Evolutionary conservation across 352 stramenopile genomes (phyloP), one percentile per base, ranked within the genome.

Genomic region (Globisporangium cederbergense): DNA sequence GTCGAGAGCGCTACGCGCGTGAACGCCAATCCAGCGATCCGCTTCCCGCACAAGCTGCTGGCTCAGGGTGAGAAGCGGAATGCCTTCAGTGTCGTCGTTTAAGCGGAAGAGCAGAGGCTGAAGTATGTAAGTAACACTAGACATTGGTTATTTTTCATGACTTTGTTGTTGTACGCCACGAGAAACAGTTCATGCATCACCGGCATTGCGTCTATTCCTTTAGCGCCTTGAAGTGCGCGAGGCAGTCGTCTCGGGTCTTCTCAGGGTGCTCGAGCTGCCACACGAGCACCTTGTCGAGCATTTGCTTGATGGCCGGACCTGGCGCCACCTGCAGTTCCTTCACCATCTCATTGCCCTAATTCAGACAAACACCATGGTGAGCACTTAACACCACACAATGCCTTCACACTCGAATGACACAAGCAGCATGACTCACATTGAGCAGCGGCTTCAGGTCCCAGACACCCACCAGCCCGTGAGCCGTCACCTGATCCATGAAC

Each of bases 401-500:
- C 8, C 38, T 45, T 13, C 64, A 56, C 22, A 47, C 13, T 68
- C n/a, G 58, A 38, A 20, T 13, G 5, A 42, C 30, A 42, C 68
- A 51, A 70, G 45, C 11, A 50, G 30, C 38, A 47, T 22, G 34
- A 67, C 76, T 59, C 71, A 92, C 83, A 73, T 90, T 90, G 1
- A 93, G 71, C 40, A 93, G 58, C 18, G 84, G 79, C 65, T 87
- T 88, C 36, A 90, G 65, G 25, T 87, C 64, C 81, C 81, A 93
- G 10, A 90, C 78, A 1, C 62, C 67, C 6, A 72, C 54, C 1
- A 93, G 70, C 25, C 65, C 75, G 20, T 68, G 52, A 2, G 67
- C 64, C 0, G 28, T 52, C 50, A 90, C 61, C 3, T 73, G 57
- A 3, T 60, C 46, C 22, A 65, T 63, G 36, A 93, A 84, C 20